A percentile compares a stretch with the other conserved stretches of the same genome.
These are phyloP conservation scores for Oxytropis ochrocephala DNA, from an alignment of 306 rosid genomes.

Conservation along the genomic window DNA sequence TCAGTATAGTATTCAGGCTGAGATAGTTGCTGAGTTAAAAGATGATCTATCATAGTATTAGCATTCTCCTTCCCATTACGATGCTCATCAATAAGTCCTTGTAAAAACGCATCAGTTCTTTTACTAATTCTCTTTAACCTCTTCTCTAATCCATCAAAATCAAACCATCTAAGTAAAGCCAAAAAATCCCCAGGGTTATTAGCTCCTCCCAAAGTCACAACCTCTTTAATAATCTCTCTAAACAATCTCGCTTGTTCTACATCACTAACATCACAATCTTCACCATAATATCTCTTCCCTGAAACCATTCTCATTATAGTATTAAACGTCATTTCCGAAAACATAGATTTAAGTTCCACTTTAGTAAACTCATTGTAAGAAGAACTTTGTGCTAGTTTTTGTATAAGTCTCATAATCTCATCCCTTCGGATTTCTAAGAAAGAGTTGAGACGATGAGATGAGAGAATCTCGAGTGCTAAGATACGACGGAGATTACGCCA, in stretches of 20 bases:
- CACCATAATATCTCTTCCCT: constrained; percentile 46
- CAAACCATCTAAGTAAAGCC: constrained; percentile 34
- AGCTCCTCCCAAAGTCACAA: neutral
- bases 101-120: constrained; percentile 29
- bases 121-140: constrained; percentile 13
- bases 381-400: neutral
- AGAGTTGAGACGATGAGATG: constrained; percentile 22
- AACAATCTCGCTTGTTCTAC: constrained; percentile 32
- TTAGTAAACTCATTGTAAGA: neutral
- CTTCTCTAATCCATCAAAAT: constrained; percentile 16
- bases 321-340: constrained; percentile 39
- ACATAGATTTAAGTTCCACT: constrained; percentile 31
- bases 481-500: constrained; percentile 74
- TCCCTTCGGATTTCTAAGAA: constrained; percentile 31
- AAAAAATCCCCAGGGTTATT: constrained; percentile 36
- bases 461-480: constrained; percentile 35
- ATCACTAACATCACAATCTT: constrained; percentile 24
- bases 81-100: constrained; percentile 49
- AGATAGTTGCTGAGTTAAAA: constrained; percentile 27
- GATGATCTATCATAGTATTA: constrained; percentile 42
- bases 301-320: constrained; percentile 50
- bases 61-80: neutral
- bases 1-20: constrained; percentile 37
- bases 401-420: constrained; percentile 29
- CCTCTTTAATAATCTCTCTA: constrained; percentile 16